Base-by-base conservation (phyloP, 2,329 filamentous ascomycete genomes). In the Cryphonectria nitschkei region DNA sequence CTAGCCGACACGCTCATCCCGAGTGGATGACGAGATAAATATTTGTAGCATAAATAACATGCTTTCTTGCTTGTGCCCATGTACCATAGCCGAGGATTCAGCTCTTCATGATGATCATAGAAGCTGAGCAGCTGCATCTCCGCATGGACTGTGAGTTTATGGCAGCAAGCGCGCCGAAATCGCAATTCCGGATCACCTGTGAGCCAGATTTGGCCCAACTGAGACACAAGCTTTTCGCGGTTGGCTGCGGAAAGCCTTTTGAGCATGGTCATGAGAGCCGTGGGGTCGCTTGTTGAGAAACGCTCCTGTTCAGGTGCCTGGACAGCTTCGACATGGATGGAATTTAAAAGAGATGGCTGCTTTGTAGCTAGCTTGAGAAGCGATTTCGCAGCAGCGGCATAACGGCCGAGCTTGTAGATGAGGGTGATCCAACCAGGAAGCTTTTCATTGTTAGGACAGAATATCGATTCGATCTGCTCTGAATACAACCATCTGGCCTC, bases 1-100 rank as follows among this genome's bases (percentile, higher is more conserved):
- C 74, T 74, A 19, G 78, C 76, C 1, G 77, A 79, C 16, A 77
- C 75, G 19, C 68, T 43, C 14, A 80, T 72, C 37, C 19, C 65
- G 1, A 75, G 74, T 16, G 75, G 74, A 70, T 79, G 77, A 1
- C 61, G 74, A 22, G 60, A 60, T n/a, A 80, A 65, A 52, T 74
- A 80, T 52, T 74, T 56, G 43, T 77, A 63, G 65, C 79, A 80
- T 13, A 80, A 74, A 62, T 75, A 80, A 66, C 79, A 80, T 1
- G 78, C 75, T 61, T 80, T 80, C 68, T 80, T 80, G 68, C 79
- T 80, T 0, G 76, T 77, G 9, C 79, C 79, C 26, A 80, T 79
- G 43, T 77, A 77, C 0, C 67, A 67, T 14, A 79, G 54, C 3
- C 66, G 60, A 9, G 77, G 78, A 34, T 32, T 73, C 4, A 64